Conservation (phyloP, 2,329 filamentous ascomycete species). For the Nigrospora sphaerica region DNA sequence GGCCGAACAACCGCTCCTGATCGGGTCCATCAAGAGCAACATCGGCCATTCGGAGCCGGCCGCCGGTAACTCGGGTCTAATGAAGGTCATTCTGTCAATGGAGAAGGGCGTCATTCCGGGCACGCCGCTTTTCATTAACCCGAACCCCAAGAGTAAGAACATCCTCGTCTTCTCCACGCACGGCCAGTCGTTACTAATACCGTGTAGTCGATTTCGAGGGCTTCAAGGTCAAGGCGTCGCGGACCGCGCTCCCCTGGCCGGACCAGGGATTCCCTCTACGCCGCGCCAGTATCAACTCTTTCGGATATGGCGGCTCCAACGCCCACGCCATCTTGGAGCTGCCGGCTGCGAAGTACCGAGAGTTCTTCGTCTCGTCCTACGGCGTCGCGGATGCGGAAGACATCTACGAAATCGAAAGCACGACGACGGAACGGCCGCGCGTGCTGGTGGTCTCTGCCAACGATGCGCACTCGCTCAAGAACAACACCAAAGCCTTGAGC, state of each 20-base stretch:
- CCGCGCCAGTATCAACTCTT: constrained; percentile 23
- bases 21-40: constrained; percentile 19
- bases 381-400: background rate
- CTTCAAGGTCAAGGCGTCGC: constrained; percentile 7
- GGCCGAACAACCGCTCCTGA: background rate
- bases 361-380: background rate
- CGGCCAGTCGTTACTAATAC: background rate
- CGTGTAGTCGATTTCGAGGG: constrained; percentile 11
- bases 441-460: constrained; percentile 15
- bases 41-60: constrained; percentile 23
- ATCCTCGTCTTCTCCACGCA: background rate
- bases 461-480: constrained; percentile 13
- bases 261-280: constrained; percentile 1
- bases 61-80: constrained; percentile 16
- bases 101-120: constrained; percentile 20
- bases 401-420: background rate
- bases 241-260: constrained; percentile 15
- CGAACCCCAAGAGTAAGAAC: constrained; percentile 13
- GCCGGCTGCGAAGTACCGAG: background rate
- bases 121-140: constrained; percentile 11
- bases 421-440: background rate
- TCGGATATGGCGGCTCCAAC: constrained; percentile 28
- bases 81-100: constrained; percentile 23
- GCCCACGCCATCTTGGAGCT: constrained; percentile 19
- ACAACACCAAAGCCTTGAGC: constrained; percentile 9